phyloP scores from a whole-genome alignment of 805 yeast genomes.

The Lipomyces yamanashiensis region DNA sequence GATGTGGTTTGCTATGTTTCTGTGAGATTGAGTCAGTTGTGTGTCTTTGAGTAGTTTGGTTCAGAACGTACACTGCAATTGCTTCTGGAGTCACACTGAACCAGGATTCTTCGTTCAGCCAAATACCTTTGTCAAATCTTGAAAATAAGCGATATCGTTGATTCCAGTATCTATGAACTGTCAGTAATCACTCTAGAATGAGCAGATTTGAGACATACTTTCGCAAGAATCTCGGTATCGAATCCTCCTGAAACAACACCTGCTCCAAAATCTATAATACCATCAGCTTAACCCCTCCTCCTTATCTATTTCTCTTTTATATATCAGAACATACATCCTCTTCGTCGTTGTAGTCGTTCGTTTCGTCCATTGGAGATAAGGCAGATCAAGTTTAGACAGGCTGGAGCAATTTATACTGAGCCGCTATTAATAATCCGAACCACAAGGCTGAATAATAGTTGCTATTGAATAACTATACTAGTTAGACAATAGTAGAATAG shows the following conservation, averaged over 20 bases:
- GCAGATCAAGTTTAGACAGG: too few species aligned
- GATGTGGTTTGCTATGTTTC: constrained; percentile 39
- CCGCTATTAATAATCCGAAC: too few species aligned
- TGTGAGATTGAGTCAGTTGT: neutral
- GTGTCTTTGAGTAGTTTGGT: neutral
- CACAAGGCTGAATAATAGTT: too few species aligned
- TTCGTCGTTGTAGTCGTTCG: neutral
- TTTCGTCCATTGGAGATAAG: neutral
- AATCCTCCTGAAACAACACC: neutral
- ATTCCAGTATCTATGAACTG: constrained; percentile 51
- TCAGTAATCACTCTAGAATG: neutral
- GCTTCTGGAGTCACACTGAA: constrained; percentile 81
- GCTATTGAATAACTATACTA: too few species aligned
- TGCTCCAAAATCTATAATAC: neutral
- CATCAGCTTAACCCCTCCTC: neutral
- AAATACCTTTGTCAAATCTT: constrained; percentile 66
- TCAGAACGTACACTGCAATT: constrained; percentile 59
- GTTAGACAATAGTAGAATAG: too few species aligned
- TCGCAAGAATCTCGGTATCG: constrained; percentile 1
- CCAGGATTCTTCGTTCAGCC: constrained; percentile 76
- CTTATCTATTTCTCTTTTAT: neutral
- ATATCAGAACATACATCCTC: neutral
- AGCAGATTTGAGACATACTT: constrained; percentile 1
- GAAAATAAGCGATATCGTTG: constrained; percentile 61
- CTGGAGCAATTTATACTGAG: too few species aligned